Percentiles rank a stretch among this genome's conserved stretches.
Evolutionary conservation across 2,329 filamentous ascomycete genomes (phyloP).

Genomic region (Drechslerella stenobrocha): DNA sequence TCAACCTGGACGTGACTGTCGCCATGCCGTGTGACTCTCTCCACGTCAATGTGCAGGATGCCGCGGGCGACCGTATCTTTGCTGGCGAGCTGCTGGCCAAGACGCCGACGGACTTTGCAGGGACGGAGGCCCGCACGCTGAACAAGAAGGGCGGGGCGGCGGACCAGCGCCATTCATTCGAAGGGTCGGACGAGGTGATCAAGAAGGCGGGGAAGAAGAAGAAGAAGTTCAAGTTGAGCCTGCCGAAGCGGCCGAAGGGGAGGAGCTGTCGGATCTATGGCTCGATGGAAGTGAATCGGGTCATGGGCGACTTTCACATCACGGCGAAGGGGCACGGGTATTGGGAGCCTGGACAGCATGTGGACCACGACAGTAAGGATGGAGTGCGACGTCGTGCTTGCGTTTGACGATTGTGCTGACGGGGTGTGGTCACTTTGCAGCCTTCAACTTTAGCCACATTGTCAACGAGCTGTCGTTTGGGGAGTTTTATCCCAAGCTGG

Average conservation of each 20-base stretch:
- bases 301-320: constrained; percentile 97
- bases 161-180: constrained; percentile 59
- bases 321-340: constrained; percentile 97
- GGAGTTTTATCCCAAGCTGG: constrained; percentile 89
- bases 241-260: constrained; percentile 61
- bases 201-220: constrained; percentile 67
- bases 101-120: constrained; percentile 77
- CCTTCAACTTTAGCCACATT: constrained; percentile 97
- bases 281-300: constrained; percentile 88
- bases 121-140: constrained; percentile 66
- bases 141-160: constrained; percentile 58
- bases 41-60: constrained; percentile 97
- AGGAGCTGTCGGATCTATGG: constrained; percentile 83
- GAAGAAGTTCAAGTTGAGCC: constrained; percentile 76
- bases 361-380: constrained; percentile 75
- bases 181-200: constrained; percentile 90
- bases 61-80: constrained; percentile 85
- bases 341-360: constrained; percentile 73
- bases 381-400: background rate
- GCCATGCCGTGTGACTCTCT: constrained; percentile 83
- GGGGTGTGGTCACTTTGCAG: constrained; percentile 57
- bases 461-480: constrained; percentile 96
- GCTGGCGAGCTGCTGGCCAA: constrained; percentile 73
- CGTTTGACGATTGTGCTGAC: background rate
- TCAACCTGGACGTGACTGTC: constrained; percentile 93